phyloP scores from a whole-genome alignment of 116 monocot genomes.

The Phalaenopsis hybrid region DNA sequence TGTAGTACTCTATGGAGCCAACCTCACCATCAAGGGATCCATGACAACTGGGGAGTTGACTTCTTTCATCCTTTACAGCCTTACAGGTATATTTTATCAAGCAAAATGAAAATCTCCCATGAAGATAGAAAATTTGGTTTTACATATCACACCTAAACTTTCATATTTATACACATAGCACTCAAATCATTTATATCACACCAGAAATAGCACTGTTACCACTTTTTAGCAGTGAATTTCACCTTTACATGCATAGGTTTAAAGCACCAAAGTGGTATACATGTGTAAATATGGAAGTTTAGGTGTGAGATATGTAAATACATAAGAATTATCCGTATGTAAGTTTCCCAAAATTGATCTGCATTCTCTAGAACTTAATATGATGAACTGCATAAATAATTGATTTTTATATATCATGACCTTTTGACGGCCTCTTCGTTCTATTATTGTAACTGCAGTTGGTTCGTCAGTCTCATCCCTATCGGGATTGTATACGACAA shows the following conservation, averaged over 20 bases:
- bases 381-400: neutral
- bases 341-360: neutral
- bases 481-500: constrained; percentile 90
- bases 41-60: constrained; percentile 92
- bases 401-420: neutral
- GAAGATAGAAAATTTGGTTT: neutral
- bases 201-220: too few relatives aligned
- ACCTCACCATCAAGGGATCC: constrained; percentile 73
- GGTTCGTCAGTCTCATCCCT: constrained; percentile 71
- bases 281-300: too few relatives aligned
- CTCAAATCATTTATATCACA: too few relatives aligned
- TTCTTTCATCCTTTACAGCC: constrained; percentile 97
- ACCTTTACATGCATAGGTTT: too few relatives aligned
- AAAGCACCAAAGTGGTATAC: too few relatives aligned
- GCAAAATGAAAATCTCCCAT: neutral
- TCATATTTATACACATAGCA: too few relatives aligned
- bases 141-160: too few relatives aligned
- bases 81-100: constrained; percentile 51
- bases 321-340: too few relatives aligned
- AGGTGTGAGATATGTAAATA: too few relatives aligned
- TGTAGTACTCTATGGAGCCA: constrained; percentile 88
- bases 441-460: constrained; percentile 43
- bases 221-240: too few relatives aligned
- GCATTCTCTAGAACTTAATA: neutral
- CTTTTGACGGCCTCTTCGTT: neutral